These are phyloP conservation scores for Candida nitratophila DNA, from an alignment of 805 yeast genomes.

Conservation along the genomic window DNA sequence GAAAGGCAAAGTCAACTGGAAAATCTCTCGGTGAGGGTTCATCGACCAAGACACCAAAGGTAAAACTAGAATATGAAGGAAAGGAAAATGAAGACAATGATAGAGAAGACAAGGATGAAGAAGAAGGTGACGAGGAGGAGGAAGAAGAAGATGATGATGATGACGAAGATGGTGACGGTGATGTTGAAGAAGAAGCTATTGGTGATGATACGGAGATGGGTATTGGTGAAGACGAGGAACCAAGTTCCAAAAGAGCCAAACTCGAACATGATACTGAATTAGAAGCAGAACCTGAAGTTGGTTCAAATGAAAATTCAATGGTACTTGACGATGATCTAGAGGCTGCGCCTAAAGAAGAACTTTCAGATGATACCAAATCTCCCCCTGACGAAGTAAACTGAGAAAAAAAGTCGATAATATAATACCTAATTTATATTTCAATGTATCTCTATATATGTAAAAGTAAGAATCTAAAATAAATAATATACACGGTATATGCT, in stretches of 20 bases:
- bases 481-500: not conserved
- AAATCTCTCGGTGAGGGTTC: too few species aligned
- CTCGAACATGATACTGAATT: constrained; percentile 3
- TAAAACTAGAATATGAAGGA: not conserved
- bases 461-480: not conserved
- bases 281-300: constrained; percentile 1
- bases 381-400: too few species aligned
- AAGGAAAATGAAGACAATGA: not conserved
- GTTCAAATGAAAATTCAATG: not conserved
- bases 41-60: not conserved
- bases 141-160: not conserved
- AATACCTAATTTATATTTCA: too few species aligned
- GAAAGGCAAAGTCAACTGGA: not conserved
- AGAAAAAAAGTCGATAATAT: too few species aligned
- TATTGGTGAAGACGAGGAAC: not conserved
- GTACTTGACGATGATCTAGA: not conserved
- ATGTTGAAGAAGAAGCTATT: not conserved
- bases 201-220: not conserved
- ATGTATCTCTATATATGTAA: not conserved
- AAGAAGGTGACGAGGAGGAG: not conserved
- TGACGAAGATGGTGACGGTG: not conserved
- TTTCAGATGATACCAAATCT: too few species aligned
- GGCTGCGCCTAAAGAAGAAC: too few species aligned
- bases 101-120: not conserved
- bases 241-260: constrained; percentile 3